These are phyloP conservation scores for Penicillium hesseltinei DNA, from an alignment of 2,329 filamentous ascomycete genomes.

Conservation along the genomic window DNA sequence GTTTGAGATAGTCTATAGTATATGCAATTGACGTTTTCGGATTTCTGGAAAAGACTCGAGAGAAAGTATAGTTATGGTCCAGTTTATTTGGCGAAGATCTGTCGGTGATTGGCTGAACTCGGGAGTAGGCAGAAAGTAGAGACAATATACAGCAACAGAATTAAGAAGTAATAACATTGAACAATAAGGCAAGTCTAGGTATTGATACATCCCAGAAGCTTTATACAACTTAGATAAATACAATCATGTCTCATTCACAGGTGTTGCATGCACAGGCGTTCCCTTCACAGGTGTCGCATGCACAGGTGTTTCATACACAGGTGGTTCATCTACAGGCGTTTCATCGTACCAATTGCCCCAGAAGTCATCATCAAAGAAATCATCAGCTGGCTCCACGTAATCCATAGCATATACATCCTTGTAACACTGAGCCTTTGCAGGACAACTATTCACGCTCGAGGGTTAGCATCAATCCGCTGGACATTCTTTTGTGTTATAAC, in stretches of 20 bases:
- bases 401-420: constrained; percentile 28
- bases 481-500: constrained; percentile 12
- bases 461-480: constrained; percentile 6
- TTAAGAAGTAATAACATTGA: background rate
- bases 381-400: constrained; percentile 3
- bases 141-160: background rate
- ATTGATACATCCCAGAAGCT: background rate
- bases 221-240: background rate
- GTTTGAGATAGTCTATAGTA: background rate
- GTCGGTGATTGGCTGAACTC: background rate
- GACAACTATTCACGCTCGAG: constrained; percentile 21
- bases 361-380: constrained; percentile 5
- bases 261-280: background rate
- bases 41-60: background rate
- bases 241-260: background rate
- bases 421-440: constrained; percentile 26
- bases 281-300: background rate
- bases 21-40: background rate
- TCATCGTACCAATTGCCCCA: constrained; percentile 8
- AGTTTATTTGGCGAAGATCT: background rate
- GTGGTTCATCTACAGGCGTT: background rate
- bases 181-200: background rate
- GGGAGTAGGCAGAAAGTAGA: background rate
- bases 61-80: background rate
- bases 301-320: background rate